phyloP scores from a whole-genome alignment of 139 green algal genomes.

The Chlamydomonas applanata region DNA sequence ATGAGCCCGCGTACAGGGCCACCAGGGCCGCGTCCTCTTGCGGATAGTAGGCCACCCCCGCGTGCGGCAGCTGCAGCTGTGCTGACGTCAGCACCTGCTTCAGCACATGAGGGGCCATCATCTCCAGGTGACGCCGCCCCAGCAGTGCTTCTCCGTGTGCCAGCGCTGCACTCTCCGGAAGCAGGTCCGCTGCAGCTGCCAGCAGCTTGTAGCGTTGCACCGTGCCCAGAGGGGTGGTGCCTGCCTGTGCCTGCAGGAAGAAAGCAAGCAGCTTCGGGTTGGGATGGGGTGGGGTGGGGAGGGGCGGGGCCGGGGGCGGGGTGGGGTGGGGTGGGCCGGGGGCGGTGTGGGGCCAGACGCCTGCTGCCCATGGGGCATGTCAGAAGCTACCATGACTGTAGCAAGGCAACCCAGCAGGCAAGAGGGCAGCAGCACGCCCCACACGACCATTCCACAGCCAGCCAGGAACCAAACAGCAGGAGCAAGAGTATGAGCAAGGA shows the following conservation, averaged over 20 bases:
- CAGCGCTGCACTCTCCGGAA: slow-evolving; percentile 33
- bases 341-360: too few species aligned
- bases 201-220: slow-evolving; percentile 46
- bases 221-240: slow-evolving; percentile 14
- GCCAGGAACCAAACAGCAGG: not conserved
- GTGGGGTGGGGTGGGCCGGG: too few species aligned
- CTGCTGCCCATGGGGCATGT: too few species aligned
- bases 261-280: not conserved
- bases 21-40: slow-evolving; percentile 30
- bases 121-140: slow-evolving; percentile 30
- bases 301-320: not conserved
- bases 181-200: slow-evolving; percentile 33
- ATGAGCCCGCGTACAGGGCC: slow-evolving; percentile 31
- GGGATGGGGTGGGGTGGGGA: not conserved
- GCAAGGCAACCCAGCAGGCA: too few species aligned
- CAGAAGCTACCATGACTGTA: too few species aligned
- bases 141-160: slow-evolving; percentile 41
- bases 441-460: too few species aligned
- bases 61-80: slow-evolving; percentile 29
- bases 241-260: slow-evolving; percentile 12
- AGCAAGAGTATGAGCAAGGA: too few species aligned
- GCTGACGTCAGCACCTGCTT: slow-evolving; percentile 45
- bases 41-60: slow-evolving; percentile 15
- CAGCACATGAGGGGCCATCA: slow-evolving; percentile 25
- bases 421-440: too few species aligned